Evolutionary conservation across 257 asterid species (phyloP), one percentile per base, ranked within the genome.

Genomic region (Solanum paucissectum): DNA sequence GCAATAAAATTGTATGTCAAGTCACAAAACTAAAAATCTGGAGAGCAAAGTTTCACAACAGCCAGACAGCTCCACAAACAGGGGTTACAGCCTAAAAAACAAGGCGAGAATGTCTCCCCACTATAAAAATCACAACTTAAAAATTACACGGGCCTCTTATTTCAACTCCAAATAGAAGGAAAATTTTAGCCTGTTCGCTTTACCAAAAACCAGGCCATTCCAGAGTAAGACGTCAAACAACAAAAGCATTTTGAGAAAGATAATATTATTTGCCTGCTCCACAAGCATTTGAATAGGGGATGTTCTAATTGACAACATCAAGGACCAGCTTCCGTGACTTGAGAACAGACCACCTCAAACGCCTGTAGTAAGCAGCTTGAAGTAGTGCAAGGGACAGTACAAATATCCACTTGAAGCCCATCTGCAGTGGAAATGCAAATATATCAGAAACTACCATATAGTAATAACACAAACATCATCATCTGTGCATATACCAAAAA

Each of bases 351-450:
- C 98, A 94, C 88, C 77, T 92, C 93, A 93, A 83, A 37, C 98
- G 94, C 77, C 96, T 87, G 87, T 94, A 91, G 82, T 92, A 94
- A 37, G 91, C 95, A 4, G 95, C 97, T 90, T 93, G 95, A 87
- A 94, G 93, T 73, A 94, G 95, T 73, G 97, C 95, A 27, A 94
- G 94, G 13, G 97, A 93, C 89, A 94, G 75, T 40, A 94, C 95
- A 16, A 94, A 89, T 6, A 93, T 93, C 97, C 95, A 94, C 88
- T 94, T 94, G 91, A 94, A 93, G 72, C 97, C 97, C 95, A 94
- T 93, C 97, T 94, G 95, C 55, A 46, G 33, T 29, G 86, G 44
- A 36, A 74, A 82, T 49, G 81, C n/a, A 72, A 72, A 42, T 40
- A 87, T 36, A 46, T 40, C 71, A 82, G 42, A 87, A 52, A 76